Evolutionary conservation across 805 yeast species (phyloP), one percentile per base, ranked within the genome.

Genomic region (Starmerella kuoi): DNA sequence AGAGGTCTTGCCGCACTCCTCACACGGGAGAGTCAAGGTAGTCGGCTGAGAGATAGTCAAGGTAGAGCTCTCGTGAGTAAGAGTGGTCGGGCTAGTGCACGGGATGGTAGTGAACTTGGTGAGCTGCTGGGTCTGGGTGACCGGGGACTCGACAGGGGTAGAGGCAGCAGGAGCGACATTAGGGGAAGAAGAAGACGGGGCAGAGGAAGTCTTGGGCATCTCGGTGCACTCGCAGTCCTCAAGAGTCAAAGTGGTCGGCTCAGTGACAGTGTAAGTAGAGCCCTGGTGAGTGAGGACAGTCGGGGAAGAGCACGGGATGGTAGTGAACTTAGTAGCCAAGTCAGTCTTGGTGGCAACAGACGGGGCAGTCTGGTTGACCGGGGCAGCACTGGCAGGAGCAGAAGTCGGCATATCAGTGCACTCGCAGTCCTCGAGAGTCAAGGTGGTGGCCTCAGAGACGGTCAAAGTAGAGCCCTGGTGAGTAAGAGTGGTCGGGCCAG

Each of bases 341-440:
- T 6, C 9, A 30, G 33, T n/a, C 9, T n/a, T 9, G 17, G 33
- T n/a, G 15, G 33, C 33, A 30, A n/a, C 21, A n/a, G n/a, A n/a
- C n/a, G n/a, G n/a, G n/a, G n/a, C n/a, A n/a, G n/a, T n/a, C n/a
- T n/a, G n/a, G n/a, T n/a, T n/a, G n/a, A n/a, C n/a, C n/a, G n/a
- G n/a, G n/a, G n/a, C n/a, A n/a, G n/a, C n/a, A n/a, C n/a, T n/a
- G 22, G 43, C 35, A 34, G 47, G 23, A 63, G 84, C 76, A 57
- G 77, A 61, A 54, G 86, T 77, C 60, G 84, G 76, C 44, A 83
- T 73, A 54, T 62, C 74, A 46, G 82, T 74, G 74, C 73, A 69
- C 57, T 83, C 75, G 63, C 62, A 62, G 69, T 69, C 70, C 72
- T 74, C 74, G 59, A 74, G 69, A 52, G 67, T 67, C 45, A 79